Evolutionary conservation across 306 rosid genomes (phyloP).

Genomic region (Casuarina equisetifolia): DNA sequence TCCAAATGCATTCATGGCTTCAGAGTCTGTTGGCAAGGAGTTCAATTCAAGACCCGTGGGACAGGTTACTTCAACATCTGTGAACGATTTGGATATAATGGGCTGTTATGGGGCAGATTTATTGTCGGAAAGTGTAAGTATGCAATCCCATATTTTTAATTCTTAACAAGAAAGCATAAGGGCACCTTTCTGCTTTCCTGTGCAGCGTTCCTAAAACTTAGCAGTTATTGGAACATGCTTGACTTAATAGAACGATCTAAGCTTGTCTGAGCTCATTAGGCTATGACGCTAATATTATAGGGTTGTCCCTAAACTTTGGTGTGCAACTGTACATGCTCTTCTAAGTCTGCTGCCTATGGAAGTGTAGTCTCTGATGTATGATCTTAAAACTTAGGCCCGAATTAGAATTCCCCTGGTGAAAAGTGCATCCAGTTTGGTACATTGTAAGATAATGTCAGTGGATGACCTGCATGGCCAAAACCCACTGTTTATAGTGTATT

Average conservation of each 20-base stretch:
- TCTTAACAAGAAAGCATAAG: background rate
- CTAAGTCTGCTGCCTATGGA: too few species aligned
- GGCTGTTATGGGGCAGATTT: slow-evolving; percentile 75
- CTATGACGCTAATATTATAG: background rate
- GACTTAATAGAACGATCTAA: background rate
- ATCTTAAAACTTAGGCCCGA: too few species aligned
- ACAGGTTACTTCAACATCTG: slow-evolving; percentile 59
- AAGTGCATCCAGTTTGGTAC: too few species aligned
- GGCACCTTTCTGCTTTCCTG: background rate
- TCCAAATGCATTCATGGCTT: slow-evolving; percentile 58
- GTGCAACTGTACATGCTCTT: background rate
- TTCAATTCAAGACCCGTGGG: slow-evolving; percentile 56
- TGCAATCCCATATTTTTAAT: slow-evolving; percentile 10
- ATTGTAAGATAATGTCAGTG: too few species aligned
- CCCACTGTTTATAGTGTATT: too few species aligned
- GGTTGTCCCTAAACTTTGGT: background rate
- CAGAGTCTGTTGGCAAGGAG: slow-evolving; percentile 61
- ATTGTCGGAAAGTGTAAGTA: slow-evolving; percentile 84
- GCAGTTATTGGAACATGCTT: too few species aligned
- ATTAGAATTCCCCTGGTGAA: too few species aligned
- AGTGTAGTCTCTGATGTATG: too few species aligned
- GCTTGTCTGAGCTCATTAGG: background rate
- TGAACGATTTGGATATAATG: slow-evolving; percentile 50
- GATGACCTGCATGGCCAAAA: too few species aligned
- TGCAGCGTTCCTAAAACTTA: background rate